Conservation (phyloP, 129 eudicot species). For the Oenanthe sinensis region DNA sequence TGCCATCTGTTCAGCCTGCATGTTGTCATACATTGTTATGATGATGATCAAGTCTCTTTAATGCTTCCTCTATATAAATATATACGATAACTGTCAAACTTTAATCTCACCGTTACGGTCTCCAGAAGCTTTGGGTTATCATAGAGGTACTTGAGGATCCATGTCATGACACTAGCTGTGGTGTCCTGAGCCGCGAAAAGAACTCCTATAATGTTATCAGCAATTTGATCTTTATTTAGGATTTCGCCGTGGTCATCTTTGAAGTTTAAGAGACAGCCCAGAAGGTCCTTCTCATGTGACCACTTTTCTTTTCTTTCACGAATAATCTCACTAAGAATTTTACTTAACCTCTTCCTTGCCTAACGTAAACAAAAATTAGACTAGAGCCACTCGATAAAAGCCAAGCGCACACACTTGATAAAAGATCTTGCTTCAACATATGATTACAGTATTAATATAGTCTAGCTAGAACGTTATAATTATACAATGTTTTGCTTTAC, state of each 20-base stretch:
- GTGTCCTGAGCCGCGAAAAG: conserved; percentile 60
- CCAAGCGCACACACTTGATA: not conserved
- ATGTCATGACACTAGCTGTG: conserved; percentile 53
- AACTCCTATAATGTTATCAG: conserved; percentile 55
- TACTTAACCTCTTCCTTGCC: conserved; percentile 46
- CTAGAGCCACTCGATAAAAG: conserved; percentile 3
- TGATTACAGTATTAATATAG: not conserved
- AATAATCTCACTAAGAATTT: conserved; percentile 30
- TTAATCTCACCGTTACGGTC: conserved; percentile 30
- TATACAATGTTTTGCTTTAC: conserved; percentile 22
- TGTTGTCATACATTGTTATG: conserved; percentile 9
- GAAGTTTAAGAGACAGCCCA: conserved; percentile 37
- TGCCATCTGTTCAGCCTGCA: conserved; percentile 52
- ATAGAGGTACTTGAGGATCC: conserved; percentile 49
- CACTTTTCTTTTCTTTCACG: conserved; percentile 38
- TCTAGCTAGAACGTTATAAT: not conserved
- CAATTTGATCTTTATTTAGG: conserved; percentile 42
- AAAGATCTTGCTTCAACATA: not conserved
- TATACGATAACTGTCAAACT: not conserved
- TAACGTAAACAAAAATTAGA: conserved; percentile 3
- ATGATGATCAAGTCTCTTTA: not conserved
- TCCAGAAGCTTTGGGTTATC: conserved; percentile 45
- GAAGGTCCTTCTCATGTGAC: conserved; percentile 25
- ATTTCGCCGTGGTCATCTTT: conserved; percentile 32
- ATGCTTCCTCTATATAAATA: not conserved